A percentile compares a stretch with the other conserved stretches of the same genome.
Evolutionary conservation across 177 flowering plant species (phyloP).

Genomic region (Tripterygium wilfordii): DNA sequence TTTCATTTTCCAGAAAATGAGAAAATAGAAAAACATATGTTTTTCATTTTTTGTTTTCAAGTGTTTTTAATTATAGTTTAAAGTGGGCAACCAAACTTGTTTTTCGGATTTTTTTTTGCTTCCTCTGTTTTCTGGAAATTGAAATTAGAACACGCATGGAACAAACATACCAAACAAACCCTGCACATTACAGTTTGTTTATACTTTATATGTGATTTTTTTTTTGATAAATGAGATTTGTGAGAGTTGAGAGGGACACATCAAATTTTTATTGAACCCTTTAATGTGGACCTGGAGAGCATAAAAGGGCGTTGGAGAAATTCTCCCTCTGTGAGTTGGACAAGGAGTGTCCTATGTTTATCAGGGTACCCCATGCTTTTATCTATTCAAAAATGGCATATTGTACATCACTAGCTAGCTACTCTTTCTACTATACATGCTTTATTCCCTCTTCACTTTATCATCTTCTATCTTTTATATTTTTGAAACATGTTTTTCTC

Average conservation of each 20-base stretch:
- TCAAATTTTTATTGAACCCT: not conserved
- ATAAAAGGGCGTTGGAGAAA: not conserved
- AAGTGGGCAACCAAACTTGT: too few species aligned
- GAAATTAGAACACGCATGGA: too few species aligned
- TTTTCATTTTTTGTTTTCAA: too few species aligned
- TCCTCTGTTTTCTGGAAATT: too few species aligned
- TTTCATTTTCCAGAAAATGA: too few species aligned
- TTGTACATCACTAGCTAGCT: not conserved
- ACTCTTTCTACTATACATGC: not conserved
- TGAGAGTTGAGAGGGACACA: constrained; percentile 3
- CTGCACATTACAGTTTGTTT: not conserved
- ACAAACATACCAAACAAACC: too few species aligned
- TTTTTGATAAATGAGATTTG: not conserved
- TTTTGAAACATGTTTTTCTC: too few species aligned
- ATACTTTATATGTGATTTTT: not conserved
- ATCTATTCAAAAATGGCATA: not conserved
- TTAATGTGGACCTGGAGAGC: constrained; percentile 1
- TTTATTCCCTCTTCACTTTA: constrained; percentile 2
- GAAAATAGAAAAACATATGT: too few species aligned
- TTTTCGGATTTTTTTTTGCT: too few species aligned
- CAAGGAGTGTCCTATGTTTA: constrained; percentile 1
- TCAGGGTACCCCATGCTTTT: constrained; percentile 5
- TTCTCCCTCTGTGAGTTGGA: constrained; percentile 8
- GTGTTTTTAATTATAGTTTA: too few species aligned
- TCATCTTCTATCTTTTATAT: not conserved